Conservation (phyloP, 2,329 filamentous ascomycete species). For the Calonectria ilicicola region DNA sequence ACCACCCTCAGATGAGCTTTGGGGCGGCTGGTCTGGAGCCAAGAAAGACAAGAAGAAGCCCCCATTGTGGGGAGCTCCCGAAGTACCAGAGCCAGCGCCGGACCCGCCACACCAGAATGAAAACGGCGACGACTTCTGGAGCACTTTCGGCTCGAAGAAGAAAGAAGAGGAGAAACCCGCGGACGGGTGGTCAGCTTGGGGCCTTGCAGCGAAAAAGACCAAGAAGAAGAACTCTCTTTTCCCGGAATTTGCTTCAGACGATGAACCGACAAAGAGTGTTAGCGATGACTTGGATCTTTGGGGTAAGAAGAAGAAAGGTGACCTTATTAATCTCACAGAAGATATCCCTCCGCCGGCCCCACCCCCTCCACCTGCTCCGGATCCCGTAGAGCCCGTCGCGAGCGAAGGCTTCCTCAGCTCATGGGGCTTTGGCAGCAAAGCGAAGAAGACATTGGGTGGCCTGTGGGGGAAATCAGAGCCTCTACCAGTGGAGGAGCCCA, state of each 20-base stretch:
- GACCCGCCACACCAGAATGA: conserved; percentile 38
- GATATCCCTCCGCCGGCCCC: conserved; percentile 39
- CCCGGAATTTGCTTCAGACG: conserved; percentile 22
- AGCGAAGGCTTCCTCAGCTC: conserved; percentile 67
- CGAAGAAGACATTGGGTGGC: conserved; percentile 49
- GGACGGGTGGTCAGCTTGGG: conserved; percentile 39
- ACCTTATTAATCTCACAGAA: conserved; percentile 52
- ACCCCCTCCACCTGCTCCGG: conserved; percentile 42
- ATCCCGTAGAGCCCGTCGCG: conserved; percentile 47
- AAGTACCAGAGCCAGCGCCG: conserved; percentile 36
- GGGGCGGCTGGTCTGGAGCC: conserved; percentile 40
- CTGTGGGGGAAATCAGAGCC: conserved; percentile 52
- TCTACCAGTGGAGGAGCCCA: conserved; percentile 54
- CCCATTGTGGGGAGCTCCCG: conserved; percentile 38
- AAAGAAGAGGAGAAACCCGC: conserved; percentile 36
- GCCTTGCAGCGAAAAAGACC: conserved; percentile 33
- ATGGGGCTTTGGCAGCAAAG: conserved; percentile 68
- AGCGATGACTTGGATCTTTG: conserved; percentile 44
- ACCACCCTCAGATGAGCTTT: conserved; percentile 39
- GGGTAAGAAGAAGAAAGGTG: conserved; percentile 56
- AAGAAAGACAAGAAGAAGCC: conserved; percentile 48
- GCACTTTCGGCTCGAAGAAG: conserved; percentile 36
- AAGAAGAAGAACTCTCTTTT: conserved; percentile 40
- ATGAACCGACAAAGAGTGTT: conserved; percentile 28
- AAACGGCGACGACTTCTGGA: conserved; percentile 42